Conservation (phyloP, 116 monocot species). For the Posidonia oceanica region DNA sequence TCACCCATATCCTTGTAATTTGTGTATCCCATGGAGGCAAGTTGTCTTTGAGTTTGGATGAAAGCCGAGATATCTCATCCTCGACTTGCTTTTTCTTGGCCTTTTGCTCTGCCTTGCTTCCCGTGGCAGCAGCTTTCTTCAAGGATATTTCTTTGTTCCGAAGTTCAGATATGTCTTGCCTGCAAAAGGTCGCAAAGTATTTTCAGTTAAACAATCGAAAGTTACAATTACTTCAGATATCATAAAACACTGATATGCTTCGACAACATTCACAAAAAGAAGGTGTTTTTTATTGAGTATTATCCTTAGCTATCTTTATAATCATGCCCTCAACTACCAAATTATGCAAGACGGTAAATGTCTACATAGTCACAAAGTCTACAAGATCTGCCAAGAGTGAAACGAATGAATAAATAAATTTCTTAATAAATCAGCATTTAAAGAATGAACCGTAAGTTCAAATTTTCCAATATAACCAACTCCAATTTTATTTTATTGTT, state of each 20-base stretch:
- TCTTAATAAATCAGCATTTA: no score
- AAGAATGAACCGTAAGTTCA: no score
- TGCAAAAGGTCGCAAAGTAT: conserved; percentile 11
- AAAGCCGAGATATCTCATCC: conserved; percentile 61
- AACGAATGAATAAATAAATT: no score
- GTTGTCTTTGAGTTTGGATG: conserved; percentile 48
- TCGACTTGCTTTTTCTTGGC: conserved; percentile 96
- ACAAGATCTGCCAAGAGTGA: no score
- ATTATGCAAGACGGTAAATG: no score
- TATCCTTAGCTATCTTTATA: background rate
- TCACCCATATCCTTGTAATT: conserved; percentile 29
- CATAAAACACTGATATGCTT: background rate
- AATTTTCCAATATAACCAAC: no score
- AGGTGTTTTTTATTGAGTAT: no score
- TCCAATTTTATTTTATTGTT: no score
- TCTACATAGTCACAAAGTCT: no score
- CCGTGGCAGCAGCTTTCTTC: conserved; percentile 89
- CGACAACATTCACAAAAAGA: background rate
- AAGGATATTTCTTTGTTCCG: conserved; percentile 68
- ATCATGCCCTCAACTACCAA: background rate
- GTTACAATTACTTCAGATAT: no score
- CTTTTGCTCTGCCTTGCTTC: conserved; percentile 98
- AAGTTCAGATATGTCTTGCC: conserved; percentile 54
- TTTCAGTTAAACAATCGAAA: background rate
- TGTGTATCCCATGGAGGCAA: conserved; percentile 59